Percentiles rank a stretch among this genome's conserved stretches.
These are phyloP conservation scores for Wilcoxina mikolae DNA, from an alignment of 495 filamentous ascomycete genomes.

Conservation along the genomic window DNA sequence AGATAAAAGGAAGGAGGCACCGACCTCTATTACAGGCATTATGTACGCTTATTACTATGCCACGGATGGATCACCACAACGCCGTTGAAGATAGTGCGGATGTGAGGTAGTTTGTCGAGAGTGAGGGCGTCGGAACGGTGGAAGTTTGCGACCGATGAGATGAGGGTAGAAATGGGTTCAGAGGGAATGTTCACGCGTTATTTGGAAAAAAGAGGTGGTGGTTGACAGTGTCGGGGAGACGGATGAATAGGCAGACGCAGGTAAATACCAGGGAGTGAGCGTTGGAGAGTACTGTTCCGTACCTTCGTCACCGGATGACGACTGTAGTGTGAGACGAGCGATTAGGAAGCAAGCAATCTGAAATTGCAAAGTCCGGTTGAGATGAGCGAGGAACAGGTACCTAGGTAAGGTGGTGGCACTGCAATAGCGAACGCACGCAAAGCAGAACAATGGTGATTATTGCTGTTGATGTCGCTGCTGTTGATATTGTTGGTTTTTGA, in stretches of 20 bases:
- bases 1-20: background rate
- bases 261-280: background rate
- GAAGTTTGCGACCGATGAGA: background rate
- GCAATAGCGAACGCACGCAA: too few species aligned
- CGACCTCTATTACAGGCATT: conserved; percentile 7
- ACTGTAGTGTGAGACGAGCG: background rate
- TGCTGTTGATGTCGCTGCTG: too few species aligned
- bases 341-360: background rate
- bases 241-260: background rate
- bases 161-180: background rate
- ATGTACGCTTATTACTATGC: background rate
- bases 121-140: background rate
- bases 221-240: background rate
- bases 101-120: too few species aligned
- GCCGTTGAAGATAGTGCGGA: background rate
- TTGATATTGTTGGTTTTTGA: too few species aligned
- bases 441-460: too few species aligned
- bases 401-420: too few species aligned
- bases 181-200: background rate
- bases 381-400: too few species aligned
- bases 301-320: background rate
- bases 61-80: background rate
- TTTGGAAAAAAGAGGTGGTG: background rate
- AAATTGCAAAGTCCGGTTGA: too few species aligned
- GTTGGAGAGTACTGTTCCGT: background rate